Evolutionary conservation across 306 rosid species (phyloP).

Genomic region (Dryas octopetala): DNA sequence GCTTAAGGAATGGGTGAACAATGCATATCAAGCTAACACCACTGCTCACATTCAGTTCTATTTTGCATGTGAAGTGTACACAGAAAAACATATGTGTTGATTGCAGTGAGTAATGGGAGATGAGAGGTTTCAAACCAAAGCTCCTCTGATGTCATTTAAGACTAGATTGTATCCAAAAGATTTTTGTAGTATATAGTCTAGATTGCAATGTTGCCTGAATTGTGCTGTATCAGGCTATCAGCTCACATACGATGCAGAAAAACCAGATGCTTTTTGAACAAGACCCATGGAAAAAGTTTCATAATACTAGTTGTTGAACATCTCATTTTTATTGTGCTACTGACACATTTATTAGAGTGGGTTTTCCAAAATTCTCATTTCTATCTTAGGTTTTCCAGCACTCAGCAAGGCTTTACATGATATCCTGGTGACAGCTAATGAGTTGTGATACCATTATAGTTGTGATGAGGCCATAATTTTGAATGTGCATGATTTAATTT

Average conservation of each 20-base stretch:
- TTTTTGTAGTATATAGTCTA: neutral
- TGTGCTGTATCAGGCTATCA: neutral
- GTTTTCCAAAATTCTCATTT: neutral
- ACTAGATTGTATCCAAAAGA: neutral
- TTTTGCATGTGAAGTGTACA: neutral
- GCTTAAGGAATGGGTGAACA: neutral
- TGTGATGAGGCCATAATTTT: neutral
- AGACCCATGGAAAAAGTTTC: neutral
- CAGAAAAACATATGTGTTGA: neutral
- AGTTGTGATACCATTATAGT: neutral
- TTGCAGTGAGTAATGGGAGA: neutral
- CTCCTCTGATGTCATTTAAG: too few relatives aligned
- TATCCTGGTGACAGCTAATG: neutral
- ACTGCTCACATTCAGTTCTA: neutral
- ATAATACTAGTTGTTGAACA: neutral
- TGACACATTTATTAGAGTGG: neutral
- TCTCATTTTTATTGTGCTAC: neutral
- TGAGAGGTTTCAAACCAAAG: neutral
- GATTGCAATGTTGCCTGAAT: conserved; percentile 3
- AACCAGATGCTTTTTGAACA: conserved; percentile 1
- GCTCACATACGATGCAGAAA: neutral
- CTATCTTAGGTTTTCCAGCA: neutral
- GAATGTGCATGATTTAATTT: neutral
- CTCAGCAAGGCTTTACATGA: neutral
- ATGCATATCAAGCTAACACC: neutral